These are phyloP conservation scores for Ceratocystiopsis sp. DNA, from an alignment of 2,329 filamentous ascomycete genomes.

Conservation along the genomic window DNA sequence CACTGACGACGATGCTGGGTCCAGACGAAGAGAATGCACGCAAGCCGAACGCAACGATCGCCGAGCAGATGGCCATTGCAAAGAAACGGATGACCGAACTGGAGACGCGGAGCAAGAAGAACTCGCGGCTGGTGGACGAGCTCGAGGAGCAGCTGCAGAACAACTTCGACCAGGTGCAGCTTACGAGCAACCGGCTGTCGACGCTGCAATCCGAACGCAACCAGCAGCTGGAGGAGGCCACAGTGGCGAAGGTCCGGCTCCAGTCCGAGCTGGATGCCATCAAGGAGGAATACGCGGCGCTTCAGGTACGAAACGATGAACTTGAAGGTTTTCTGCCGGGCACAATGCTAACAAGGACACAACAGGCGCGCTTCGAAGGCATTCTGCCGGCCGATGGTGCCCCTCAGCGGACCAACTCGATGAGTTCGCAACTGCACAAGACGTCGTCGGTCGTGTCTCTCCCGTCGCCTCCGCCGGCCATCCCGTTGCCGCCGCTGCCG, in stretches of 20 bases:
- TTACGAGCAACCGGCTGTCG: slow-evolving; percentile 70
- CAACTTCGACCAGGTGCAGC: slow-evolving; percentile 87
- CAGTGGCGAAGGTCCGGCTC: slow-evolving; percentile 41
- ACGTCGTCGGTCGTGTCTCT: slow-evolving; percentile 67
- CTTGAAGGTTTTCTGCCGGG: not conserved
- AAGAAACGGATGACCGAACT: slow-evolving; percentile 49
- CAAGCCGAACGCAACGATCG: slow-evolving; percentile 28
- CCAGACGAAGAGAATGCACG: slow-evolving; percentile 27
- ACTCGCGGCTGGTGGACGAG: slow-evolving; percentile 80
- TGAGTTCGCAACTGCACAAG: slow-evolving; percentile 60
- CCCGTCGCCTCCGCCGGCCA: slow-evolving; percentile 85
- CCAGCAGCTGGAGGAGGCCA: slow-evolving; percentile 62
- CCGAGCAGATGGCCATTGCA: slow-evolving; percentile 41
- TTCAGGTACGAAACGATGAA: slow-evolving; percentile 46
- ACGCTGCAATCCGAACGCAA: slow-evolving; percentile 60
- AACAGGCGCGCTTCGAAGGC: slow-evolving; percentile 45
- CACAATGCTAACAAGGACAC: not conserved
- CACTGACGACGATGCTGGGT: slow-evolving; percentile 35
- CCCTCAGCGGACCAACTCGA: slow-evolving; percentile 42
- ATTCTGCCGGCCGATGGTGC: slow-evolving; percentile 14
- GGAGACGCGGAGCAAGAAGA: slow-evolving; percentile 66
- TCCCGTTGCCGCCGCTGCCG: slow-evolving; percentile 86
- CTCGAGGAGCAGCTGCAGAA: slow-evolving; percentile 90
- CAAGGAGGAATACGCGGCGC: slow-evolving; percentile 51
- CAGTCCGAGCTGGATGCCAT: slow-evolving; percentile 52